phyloP scores from a whole-genome alignment of 768 basidiomycete species.

The Lentinula aciculospora region DNA sequence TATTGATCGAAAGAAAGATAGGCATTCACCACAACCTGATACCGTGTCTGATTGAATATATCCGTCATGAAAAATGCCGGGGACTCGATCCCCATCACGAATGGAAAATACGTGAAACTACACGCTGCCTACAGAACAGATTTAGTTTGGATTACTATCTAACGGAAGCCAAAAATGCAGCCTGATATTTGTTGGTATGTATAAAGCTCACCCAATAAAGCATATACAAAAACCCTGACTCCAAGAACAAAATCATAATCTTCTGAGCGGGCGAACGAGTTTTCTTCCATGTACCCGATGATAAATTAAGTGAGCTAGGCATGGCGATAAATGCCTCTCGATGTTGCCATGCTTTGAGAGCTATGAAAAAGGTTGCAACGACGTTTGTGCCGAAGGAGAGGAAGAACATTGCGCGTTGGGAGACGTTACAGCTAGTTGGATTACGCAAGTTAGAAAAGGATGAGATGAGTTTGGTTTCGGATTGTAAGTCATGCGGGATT shows the following conservation, averaged over 20 bases:
- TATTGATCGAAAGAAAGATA: too few species aligned
- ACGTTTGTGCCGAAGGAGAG: background rate
- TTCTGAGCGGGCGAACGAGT: background rate
- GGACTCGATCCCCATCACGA: background rate
- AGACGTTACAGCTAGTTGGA: background rate
- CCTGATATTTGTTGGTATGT: background rate
- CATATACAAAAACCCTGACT: background rate
- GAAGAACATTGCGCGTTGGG: background rate
- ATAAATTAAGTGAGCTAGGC: background rate
- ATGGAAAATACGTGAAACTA: background rate
- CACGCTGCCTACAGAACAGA: background rate
- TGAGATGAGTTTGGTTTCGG: too few species aligned
- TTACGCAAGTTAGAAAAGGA: too few species aligned
- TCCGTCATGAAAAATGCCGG: background rate
- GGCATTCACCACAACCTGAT: background rate
- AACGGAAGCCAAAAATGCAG: too few species aligned
- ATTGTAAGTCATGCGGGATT: background rate
- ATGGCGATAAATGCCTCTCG: background rate
- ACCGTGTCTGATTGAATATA: background rate
- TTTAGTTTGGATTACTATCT: background rate
- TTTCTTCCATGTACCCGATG: background rate
- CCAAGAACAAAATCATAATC: background rate
- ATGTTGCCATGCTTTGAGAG: background rate
- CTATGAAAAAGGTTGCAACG: background rate
- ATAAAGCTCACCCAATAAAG: background rate